phyloP scores from a whole-genome alignment of 179 eudicot species.

The Silene coronaria region DNA sequence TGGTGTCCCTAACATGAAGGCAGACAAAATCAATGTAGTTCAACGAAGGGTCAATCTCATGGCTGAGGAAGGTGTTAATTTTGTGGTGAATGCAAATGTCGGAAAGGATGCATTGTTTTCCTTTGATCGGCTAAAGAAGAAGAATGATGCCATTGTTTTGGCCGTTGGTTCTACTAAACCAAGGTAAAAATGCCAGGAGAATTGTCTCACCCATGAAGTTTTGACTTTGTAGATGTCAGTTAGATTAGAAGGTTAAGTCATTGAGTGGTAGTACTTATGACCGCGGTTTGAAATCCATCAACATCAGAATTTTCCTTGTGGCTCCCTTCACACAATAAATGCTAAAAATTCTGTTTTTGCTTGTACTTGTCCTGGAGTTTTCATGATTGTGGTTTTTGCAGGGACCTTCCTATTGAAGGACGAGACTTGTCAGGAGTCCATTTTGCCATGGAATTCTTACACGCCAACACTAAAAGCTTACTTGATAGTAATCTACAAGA shows the following conservation, averaged over 20 bases:
- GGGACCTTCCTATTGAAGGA: constrained; percentile 95
- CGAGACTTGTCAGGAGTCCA: constrained; percentile 82
- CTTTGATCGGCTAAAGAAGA: constrained; percentile 54
- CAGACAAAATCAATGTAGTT: constrained; percentile 77
- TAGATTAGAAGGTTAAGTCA: neutral
- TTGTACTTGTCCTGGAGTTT: neutral
- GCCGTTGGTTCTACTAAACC: constrained; percentile 97
- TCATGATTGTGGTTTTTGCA: constrained; percentile 22
- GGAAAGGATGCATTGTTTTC: constrained; percentile 74
- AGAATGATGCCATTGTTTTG: constrained; percentile 78
- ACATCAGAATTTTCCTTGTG: too few relatives aligned
- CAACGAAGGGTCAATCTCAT: constrained; percentile 88
- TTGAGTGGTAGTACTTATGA: too few relatives aligned
- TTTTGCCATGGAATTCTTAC: constrained; percentile 97
- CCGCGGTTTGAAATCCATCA: too few relatives aligned
- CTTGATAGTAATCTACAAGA: constrained; percentile 90
- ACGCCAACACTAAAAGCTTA: constrained; percentile 93
- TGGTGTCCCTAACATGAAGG: constrained; percentile 98
- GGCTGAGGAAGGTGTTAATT: constrained; percentile 74
- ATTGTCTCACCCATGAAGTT: neutral
- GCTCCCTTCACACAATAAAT: too few relatives aligned
- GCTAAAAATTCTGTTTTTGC: neutral
- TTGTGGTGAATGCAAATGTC: constrained; percentile 80
- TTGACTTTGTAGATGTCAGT: neutral
- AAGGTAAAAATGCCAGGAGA: constrained; percentile 38